Percentiles rank a stretch among this genome's conserved stretches.
Evolutionary conservation across 2,329 filamentous ascomycete species (phyloP).

Genomic region (Pseudogymnoascus pannorum): DNA sequence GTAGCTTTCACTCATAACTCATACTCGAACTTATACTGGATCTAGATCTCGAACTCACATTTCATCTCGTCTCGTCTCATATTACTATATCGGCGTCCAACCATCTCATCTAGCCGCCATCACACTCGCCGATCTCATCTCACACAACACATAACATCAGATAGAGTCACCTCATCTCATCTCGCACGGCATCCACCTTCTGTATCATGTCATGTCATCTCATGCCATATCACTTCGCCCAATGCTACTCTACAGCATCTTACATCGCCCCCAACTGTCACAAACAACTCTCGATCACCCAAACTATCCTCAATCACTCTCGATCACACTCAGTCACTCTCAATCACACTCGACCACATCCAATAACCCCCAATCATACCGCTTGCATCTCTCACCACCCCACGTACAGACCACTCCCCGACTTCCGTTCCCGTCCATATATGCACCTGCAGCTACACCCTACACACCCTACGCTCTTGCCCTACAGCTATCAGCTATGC

Average conservation of each 20-base stretch:
- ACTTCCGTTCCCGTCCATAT: not conserved
- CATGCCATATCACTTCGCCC: no score
- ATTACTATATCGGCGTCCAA: no score
- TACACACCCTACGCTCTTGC: no score
- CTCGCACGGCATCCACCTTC: not conserved
- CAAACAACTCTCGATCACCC: no score
- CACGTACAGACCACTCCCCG: conserved; percentile 33
- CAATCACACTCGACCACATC: not conserved
- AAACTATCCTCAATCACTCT: no score
- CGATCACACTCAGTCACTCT: no score
- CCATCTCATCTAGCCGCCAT: no score
- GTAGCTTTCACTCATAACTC: no score
- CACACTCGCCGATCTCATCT: not conserved
- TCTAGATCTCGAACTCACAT: no score
- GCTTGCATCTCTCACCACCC: conserved; percentile 24
- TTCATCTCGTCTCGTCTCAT: no score
- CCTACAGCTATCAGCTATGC: not conserved
- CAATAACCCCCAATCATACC: not conserved
- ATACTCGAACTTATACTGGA: no score
- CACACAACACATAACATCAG: not conserved
- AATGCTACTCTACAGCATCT: not conserved
- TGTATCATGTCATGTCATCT: not conserved
- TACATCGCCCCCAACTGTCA: no score
- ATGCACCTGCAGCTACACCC: not conserved
- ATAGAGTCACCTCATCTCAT: not conserved